A percentile compares a stretch with the other conserved stretches of the same genome.
Evolutionary conservation across 257 asterid species (phyloP).

Genomic region (Coffea canephora): DNA sequence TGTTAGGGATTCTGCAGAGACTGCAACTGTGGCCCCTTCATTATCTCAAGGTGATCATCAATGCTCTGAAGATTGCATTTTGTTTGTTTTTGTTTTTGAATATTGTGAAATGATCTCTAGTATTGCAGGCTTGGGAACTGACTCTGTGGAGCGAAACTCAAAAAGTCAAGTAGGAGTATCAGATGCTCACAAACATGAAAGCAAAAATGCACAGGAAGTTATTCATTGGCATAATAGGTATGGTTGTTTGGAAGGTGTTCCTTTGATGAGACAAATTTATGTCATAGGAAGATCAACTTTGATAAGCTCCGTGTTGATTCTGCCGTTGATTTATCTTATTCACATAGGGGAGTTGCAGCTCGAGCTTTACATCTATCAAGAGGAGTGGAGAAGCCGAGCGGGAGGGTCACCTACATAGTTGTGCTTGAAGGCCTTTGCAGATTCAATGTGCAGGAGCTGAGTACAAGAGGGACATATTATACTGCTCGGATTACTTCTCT

Average conservation of each 20-base stretch:
- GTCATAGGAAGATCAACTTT: neutral
- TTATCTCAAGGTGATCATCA: conserved; percentile 57
- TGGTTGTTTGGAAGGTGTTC: neutral
- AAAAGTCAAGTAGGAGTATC: conserved; percentile 53
- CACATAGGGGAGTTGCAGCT: conserved; percentile 82
- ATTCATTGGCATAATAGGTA: conserved; percentile 95
- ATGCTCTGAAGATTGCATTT: neutral
- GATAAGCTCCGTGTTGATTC: neutral
- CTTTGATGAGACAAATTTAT: neutral
- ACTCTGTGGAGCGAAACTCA: conserved; percentile 46
- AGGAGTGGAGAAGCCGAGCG: conserved; percentile 99
- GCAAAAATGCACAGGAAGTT: conserved; percentile 77
- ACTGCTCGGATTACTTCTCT: conserved; percentile 94
- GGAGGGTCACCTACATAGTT: conserved; percentile 94
- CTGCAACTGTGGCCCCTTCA: conserved; percentile 40
- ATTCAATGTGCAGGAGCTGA: conserved; percentile 93
- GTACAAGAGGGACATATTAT: conserved; percentile 92
- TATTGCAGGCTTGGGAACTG: conserved; percentile 42
- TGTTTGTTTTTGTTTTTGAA: conserved; percentile 3
- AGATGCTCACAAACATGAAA: conserved; percentile 65
- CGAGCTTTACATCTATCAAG: conserved; percentile 96
- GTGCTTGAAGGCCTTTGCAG: conserved; percentile 97
- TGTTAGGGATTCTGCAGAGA: conserved; percentile 78
- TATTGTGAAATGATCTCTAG: conserved; percentile 5
- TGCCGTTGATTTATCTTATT: conserved; percentile 16